Percentiles rank a stretch among this genome's conserved stretches.
Conservation (phyloP, 805 yeast species). For the Ogataea parapolymorpha region DNA sequence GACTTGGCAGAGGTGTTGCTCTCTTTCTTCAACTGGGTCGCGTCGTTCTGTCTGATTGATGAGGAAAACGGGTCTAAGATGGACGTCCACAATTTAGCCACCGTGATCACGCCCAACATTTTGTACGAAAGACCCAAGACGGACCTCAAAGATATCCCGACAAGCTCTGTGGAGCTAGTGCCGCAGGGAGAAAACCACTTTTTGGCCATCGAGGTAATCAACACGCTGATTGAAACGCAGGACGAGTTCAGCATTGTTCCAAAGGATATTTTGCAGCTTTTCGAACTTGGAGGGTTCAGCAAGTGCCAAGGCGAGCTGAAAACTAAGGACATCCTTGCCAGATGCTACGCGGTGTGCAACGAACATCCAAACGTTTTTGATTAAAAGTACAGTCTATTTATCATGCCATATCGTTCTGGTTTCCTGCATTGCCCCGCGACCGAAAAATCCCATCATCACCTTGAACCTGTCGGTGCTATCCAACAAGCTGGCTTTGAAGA, state of each 20-base stretch:
- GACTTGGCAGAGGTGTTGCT: constrained; percentile 83
- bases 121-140: constrained; percentile 54
- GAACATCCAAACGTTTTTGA: constrained; percentile 25
- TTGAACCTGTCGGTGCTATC: constrained; percentile 63
- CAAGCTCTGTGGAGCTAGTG: constrained; percentile 21
- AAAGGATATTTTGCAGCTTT: constrained; percentile 49
- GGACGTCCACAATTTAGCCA: constrained; percentile 94
- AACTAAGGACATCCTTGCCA: constrained; percentile 40
- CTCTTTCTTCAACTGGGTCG: constrained; percentile 89
- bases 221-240: constrained; percentile 74
- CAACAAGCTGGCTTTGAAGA: constrained; percentile 56
- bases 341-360: constrained; percentile 30
- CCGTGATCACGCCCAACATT: constrained; percentile 92
- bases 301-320: constrained; percentile 24
- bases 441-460: constrained; percentile 75
- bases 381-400: constrained; percentile 1
- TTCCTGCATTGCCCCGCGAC: constrained; percentile 79
- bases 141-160: constrained; percentile 16
- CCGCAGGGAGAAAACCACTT: constrained; percentile 68
- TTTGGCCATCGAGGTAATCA: constrained; percentile 86
- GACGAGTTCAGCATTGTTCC: constrained; percentile 81
- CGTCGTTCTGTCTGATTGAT: constrained; percentile 90
- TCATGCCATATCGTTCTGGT: constrained; percentile 17
- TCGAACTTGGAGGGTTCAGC: constrained; percentile 43
- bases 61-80: constrained; percentile 90